Conservation (phyloP, 2,329 filamentous ascomycete species). For the Elsinoe necatrix region DNA sequence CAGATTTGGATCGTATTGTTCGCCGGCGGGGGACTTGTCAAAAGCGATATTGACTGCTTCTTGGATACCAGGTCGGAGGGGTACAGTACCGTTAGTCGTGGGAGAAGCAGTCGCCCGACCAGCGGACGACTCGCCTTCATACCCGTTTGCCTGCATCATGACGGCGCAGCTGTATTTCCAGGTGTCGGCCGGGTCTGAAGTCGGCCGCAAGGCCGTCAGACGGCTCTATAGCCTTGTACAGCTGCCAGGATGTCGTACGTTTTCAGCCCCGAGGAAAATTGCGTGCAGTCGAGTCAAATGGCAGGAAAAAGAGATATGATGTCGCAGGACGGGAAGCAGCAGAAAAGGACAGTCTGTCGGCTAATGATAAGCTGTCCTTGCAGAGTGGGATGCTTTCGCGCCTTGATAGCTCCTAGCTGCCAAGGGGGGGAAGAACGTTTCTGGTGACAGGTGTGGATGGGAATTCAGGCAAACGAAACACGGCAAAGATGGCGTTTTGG, state of each 20-base stretch:
- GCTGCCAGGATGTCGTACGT: conserved; percentile 11
- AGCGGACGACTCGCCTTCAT: conserved; percentile 12
- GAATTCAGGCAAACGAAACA: conserved; percentile 14
- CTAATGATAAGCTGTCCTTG: conserved; percentile 12
- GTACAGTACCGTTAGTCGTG: not conserved
- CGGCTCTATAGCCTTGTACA: conserved; percentile 13
- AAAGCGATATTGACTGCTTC: conserved; percentile 51
- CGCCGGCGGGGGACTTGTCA: conserved; percentile 41
- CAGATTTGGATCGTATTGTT: conserved; percentile 50
- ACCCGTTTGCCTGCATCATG: conserved; percentile 14
- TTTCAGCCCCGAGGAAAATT: not conserved
- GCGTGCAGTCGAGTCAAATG: conserved; percentile 6
- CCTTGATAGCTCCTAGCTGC: not conserved
- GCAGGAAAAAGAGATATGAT: not conserved
- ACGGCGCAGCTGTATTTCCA: not conserved
- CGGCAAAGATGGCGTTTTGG: conserved; percentile 13
- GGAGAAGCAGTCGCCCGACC: conserved; percentile 6
- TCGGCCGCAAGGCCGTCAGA: conserved; percentile 15
- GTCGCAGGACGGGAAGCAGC: not conserved
- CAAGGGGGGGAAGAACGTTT: not conserved
- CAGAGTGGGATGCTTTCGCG: conserved; percentile 2
- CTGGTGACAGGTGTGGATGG: not conserved
- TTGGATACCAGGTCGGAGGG: conserved; percentile 33
- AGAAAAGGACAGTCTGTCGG: conserved; percentile 3
- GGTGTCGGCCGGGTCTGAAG: conserved; percentile 7